Evolutionary conservation across 2,329 filamentous ascomycete species (phyloP).

Genomic region (Chaetomium globosum): DNA sequence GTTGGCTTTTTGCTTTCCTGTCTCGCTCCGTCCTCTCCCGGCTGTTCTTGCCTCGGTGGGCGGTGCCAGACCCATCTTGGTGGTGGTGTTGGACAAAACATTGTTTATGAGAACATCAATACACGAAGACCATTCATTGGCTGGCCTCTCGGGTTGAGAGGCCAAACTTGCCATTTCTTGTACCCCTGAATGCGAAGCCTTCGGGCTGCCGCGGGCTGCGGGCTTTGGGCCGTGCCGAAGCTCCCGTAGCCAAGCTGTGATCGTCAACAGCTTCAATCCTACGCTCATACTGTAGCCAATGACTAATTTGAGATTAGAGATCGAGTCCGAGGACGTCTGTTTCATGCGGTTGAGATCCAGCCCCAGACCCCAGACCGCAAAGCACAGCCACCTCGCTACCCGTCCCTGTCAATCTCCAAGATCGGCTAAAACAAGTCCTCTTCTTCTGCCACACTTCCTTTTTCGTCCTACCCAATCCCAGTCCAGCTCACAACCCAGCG

Average conservation of each 20-base stretch:
- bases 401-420: not conserved
- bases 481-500: not conserved
- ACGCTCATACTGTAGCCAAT: not conserved
- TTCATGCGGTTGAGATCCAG: not conserved
- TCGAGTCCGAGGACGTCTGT: not conserved
- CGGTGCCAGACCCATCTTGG: not conserved
- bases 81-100: slow-evolving; percentile 4
- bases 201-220: not conserved
- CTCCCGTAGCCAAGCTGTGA: not conserved
- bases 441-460: not conserved
- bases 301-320: not conserved
- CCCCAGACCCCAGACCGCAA: not conserved
- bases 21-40: not conserved
- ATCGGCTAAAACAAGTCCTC: not conserved
- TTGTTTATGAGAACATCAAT: slow-evolving; percentile 4
- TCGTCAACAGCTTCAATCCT: not conserved
- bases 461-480: not conserved
- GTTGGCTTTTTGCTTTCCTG: slow-evolving; percentile 11
- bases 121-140: slow-evolving; percentile 9
- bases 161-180: slow-evolving; percentile 18
- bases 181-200: not conserved
- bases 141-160: slow-evolving; percentile 25
- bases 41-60: not conserved
- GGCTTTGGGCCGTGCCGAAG: no score
- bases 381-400: not conserved